phyloP scores from a whole-genome alignment of 2,329 filamentous ascomycete genomes.

The Ascosphaera apis region DNA sequence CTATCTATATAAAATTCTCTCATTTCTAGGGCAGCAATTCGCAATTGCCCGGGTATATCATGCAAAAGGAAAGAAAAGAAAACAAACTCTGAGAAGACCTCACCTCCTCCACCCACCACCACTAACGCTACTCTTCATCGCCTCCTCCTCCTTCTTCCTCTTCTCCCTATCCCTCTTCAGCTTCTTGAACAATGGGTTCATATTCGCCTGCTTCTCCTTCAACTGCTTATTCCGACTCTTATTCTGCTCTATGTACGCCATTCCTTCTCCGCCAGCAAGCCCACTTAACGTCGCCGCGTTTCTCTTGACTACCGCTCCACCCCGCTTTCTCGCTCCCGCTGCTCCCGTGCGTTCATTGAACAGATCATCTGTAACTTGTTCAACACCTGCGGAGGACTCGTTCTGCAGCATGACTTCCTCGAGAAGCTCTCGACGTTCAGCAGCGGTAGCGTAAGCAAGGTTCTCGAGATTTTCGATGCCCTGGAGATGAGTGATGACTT shows the following conservation, averaged over 20 bases:
- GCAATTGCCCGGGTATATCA: background rate
- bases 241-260: constrained; percentile 85
- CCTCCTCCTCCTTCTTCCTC: constrained; percentile 24
- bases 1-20: too few species aligned
- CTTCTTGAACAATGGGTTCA: constrained; percentile 41
- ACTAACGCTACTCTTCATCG: constrained; percentile 2
- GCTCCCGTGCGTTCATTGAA: constrained; percentile 34
- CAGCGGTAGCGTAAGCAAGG: constrained; percentile 55
- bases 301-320: constrained; percentile 40
- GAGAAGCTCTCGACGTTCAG: constrained; percentile 65
- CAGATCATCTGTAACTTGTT: constrained; percentile 45
- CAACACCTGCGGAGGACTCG: constrained; percentile 47
- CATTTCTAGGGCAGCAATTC: too few species aligned
- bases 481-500: constrained; percentile 87
- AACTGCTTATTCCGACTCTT: constrained; percentile 45
- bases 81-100: background rate
- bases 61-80: background rate
- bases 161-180: constrained; percentile 38
- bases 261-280: constrained; percentile 75
- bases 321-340: constrained; percentile 25
- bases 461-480: constrained; percentile 69
- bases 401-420: constrained; percentile 78
- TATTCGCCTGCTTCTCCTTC: constrained; percentile 35
- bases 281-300: constrained; percentile 71
- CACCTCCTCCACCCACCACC: background rate